Base-by-base conservation (phyloP, 257 asterid species). In the Sherardia arvensis region DNA sequence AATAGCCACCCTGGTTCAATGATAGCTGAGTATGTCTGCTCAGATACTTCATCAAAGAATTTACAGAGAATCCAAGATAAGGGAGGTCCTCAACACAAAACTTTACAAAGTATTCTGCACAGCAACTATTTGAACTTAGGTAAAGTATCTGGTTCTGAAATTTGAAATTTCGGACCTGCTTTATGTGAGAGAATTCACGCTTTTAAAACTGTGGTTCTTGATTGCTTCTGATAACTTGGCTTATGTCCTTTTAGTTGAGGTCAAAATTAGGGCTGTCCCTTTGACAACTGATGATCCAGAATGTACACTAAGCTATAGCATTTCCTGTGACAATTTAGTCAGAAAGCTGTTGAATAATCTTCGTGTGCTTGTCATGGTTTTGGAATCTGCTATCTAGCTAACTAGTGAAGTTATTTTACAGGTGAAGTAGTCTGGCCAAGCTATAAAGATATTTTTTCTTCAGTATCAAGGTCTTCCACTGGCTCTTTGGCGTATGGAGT, bases 101-200 rank as follows among this genome's bases (percentile, higher is more conserved):
- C 65, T 71, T 78, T 84, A 81, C 88, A 85, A 78, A 84, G 92
- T 30, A 75, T 76, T 73, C 82, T 93, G 71, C 95, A 76, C 81
- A 83, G 96, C 90, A 90, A 90, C 74, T 76, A 79, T 75, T 69
- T 83, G 85, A 84, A 61, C 68, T 73, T 85, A 53, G 90, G 99
- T 93, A 72, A n/a, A 69, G 76, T 10, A 69, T 70, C 55, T 10
- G 21, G 51, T 43, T 61, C 3, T 40, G 17, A 23, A 8, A 26
- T 28, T 26, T 12, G 3, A 30, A 23, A 28, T 23, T 22, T 25
- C n/a, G 14, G 14, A 43, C 22, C 29, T 56, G 28, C 30, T 40
- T 66, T n/a, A n/a, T n/a, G n/a, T n/a, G n/a, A n/a, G n/a, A n/a
- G n/a, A n/a, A n/a, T n/a, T n/a, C n/a, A n/a, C n/a, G 18, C 1